Base-by-base conservation (phyloP, 768 basidiomycete genomes). In the Hypsizygus marmoreus region DNA sequence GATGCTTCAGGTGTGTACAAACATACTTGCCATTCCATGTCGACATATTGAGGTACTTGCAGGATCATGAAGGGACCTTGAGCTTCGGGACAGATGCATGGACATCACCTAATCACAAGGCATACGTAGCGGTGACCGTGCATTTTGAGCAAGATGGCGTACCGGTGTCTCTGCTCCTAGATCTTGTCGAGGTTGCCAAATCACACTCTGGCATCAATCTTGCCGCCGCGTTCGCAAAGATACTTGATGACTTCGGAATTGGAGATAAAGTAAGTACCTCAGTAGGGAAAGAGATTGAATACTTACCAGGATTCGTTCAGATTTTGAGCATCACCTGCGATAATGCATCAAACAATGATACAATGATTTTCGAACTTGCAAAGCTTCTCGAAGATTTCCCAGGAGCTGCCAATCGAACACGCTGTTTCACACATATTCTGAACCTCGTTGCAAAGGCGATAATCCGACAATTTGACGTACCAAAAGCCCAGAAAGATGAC, bases 21-120 rank as follows among this genome's bases (percentile, higher is more conserved):
- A 6, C 43, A 23, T 9, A 34, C 33, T 46, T 2, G 20, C 10
- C 2, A 10, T 28, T 6, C 11, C 6, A 40, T 40, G 26, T 8
- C 12, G 4, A 28, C 4, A 9, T 14, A 29, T 6, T 40, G 6
- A 40, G 6, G 37, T 20, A 26, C 24, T 10, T 29, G 14, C 24
- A 67, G 68, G 58, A 60, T 13, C 53, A 66, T 40, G 49, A 62
- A 0, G 64, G 69, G 1, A 19, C 38, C 2, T 26, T 73, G 3
- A 69, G 48, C 38, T 68, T 71, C 42, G 58, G 57, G 0, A 66
- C 63, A 0, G 66, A 73, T 50, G 57, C 54, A 0, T 73, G 67
- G 69, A 68, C 68, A 0, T 67, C 62, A 0, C 59, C 64, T 0
- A 71, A 71, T 46, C 64, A 69, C 31, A 13, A 49, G 0, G 60